A percentile compares a stretch with the other conserved stretches of the same genome.
These are phyloP conservation scores for Hypoxylon fragiforme DNA, from an alignment of 495 filamentous ascomycete genomes.

Conservation along the genomic window DNA sequence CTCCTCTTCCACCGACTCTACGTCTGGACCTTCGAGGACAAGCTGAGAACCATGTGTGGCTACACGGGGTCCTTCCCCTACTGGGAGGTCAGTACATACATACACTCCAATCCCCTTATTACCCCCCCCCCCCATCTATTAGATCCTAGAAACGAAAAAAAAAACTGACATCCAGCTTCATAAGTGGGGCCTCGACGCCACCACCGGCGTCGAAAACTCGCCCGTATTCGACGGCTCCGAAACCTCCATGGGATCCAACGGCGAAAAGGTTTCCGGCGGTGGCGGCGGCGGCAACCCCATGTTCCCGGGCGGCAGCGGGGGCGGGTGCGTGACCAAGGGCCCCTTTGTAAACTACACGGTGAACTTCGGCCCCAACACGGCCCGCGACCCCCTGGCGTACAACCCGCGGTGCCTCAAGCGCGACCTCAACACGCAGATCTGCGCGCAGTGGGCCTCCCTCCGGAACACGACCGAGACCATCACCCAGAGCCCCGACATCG, in stretches of 20 bases:
- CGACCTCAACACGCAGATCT: conserved; percentile 43
- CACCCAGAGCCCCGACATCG: conserved; percentile 34
- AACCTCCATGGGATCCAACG: conserved; percentile 39
- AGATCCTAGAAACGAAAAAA: background rate
- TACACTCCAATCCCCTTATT: background rate
- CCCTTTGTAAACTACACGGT: conserved; percentile 43
- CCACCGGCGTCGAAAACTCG: conserved; percentile 31
- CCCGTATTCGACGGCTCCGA: conserved; percentile 42
- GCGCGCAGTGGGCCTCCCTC: conserved; percentile 40
- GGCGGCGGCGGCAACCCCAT: conserved; percentile 12
- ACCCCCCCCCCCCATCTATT: too few species aligned
- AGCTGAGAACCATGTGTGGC: conserved; percentile 42
- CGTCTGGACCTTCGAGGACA: conserved; percentile 43
- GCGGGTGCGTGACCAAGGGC: conserved; percentile 42
- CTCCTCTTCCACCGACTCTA: conserved; percentile 47
- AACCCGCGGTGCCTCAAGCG: conserved; percentile 51
- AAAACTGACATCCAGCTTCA: background rate
- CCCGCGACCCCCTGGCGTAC: conserved; percentile 35
- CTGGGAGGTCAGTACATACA: conserved; percentile 38
- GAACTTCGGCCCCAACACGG: conserved; percentile 43
- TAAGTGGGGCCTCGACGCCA: conserved; percentile 44
- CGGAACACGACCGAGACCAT: conserved; percentile 48
- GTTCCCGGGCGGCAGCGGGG: conserved; percentile 34
- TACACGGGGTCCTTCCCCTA: conserved; percentile 45
- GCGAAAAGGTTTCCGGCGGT: conserved; percentile 30